phyloP scores from a whole-genome alignment of 805 yeast genomes.

The Priceomyces melissophilus region DNA sequence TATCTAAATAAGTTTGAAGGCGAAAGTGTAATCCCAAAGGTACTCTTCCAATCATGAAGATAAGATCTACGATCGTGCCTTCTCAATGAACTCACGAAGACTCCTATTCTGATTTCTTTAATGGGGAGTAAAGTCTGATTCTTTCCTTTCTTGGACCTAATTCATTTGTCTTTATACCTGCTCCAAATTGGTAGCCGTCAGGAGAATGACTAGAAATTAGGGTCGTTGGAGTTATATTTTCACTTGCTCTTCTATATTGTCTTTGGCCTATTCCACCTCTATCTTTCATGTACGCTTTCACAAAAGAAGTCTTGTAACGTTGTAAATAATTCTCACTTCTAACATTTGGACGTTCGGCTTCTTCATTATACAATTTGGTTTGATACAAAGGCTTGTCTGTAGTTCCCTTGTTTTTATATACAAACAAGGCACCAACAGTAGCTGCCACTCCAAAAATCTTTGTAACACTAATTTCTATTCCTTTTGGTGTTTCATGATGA shows the following conservation, averaged over 20 bases:
- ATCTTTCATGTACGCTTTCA: slow-evolving; percentile 40
- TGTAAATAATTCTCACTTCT: slow-evolving; percentile 36
- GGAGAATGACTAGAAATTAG: slow-evolving; percentile 42
- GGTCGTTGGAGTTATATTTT: slow-evolving; percentile 26
- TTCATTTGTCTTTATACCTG: slow-evolving; percentile 39
- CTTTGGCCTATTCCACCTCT: slow-evolving; percentile 45
- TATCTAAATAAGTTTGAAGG: too few relatives aligned
- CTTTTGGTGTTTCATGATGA: slow-evolving; percentile 17
- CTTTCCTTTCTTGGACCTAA: slow-evolving; percentile 47
- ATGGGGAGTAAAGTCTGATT: slow-evolving; percentile 38
- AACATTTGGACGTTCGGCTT: slow-evolving; percentile 27
- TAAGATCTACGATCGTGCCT: too few relatives aligned
- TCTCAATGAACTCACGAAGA: too few relatives aligned
- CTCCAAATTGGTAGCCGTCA: slow-evolving; percentile 38
- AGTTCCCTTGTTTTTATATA: slow-evolving; percentile 28
- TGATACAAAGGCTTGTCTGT: slow-evolving; percentile 35
- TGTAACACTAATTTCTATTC: slow-evolving; percentile 35
- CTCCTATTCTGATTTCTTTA: slow-evolving; percentile 4
- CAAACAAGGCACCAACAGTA: slow-evolving; percentile 33
- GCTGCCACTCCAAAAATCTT: slow-evolving; percentile 42
- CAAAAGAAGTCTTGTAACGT: slow-evolving; percentile 40
- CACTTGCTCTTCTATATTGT: slow-evolving; percentile 34
- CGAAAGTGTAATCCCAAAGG: too few relatives aligned
- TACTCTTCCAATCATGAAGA: too few relatives aligned
- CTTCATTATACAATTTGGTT: slow-evolving; percentile 35